Conservation (phyloP, 2,329 filamentous ascomycete genomes). For the Diplocarpon mali region DNA sequence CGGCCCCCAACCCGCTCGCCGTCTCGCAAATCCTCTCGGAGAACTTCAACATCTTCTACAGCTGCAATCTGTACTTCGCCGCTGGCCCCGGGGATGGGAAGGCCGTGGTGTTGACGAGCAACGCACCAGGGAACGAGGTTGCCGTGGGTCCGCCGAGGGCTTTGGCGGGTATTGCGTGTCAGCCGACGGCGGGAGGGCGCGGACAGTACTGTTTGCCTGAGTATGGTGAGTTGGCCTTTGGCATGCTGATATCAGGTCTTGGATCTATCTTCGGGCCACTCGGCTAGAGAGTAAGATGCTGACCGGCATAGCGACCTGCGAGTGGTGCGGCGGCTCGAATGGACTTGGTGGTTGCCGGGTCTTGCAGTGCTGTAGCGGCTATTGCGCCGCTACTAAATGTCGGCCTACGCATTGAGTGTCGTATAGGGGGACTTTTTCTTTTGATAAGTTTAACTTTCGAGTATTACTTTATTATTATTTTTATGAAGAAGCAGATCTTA, state of each 20-base stretch:
- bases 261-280: background rate
- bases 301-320: constrained; percentile 8
- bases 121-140: constrained; percentile 18
- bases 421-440: background rate
- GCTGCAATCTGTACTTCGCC: constrained; percentile 35
- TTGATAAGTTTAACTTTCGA: background rate
- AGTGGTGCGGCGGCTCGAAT: constrained; percentile 9
- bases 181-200: constrained; percentile 6
- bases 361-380: constrained; percentile 18
- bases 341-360: constrained; percentile 6
- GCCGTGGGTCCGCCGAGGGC: constrained; percentile 35
- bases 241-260: background rate
- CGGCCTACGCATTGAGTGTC: background rate
- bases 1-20: constrained; percentile 31
- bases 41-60: constrained; percentile 32
- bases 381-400: constrained; percentile 19
- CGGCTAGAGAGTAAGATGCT: background rate
- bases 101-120: background rate
- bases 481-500: too few relatives aligned
- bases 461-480: too few relatives aligned
- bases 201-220: constrained; percentile 29
- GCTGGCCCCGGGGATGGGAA: background rate
- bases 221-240: constrained; percentile 28
- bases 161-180: constrained; percentile 32
- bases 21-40: constrained; percentile 33